Evolutionary conservation across 768 basidiomycete genomes (phyloP), one percentile per base, ranked within the genome.

Genomic region (Xanthoconium stramineum): DNA sequence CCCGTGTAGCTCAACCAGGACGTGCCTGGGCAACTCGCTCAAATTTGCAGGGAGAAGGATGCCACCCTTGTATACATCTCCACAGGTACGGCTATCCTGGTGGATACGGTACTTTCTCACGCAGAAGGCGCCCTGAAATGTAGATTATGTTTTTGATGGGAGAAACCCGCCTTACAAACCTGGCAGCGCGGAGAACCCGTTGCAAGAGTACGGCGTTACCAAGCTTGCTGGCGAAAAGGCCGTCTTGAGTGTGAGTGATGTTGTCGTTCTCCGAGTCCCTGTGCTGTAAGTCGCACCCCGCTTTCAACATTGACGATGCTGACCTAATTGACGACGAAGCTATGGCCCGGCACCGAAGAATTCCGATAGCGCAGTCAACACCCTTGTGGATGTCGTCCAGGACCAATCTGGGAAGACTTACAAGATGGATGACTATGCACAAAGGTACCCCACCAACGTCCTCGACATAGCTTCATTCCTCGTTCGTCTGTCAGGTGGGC

Each of bases 61-160:
- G 92, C 85, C 69, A 85, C 77, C 24, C 75, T 99, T 43, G 79
- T 99, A 44, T 95, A 94, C 74, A 94, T 99, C 61, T 96, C 94
- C 7, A 98, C 94, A 36, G 92, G 89, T 84, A 58, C 42, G 4
- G 46, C 39, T 37, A 13, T 30, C 42, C 29, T 19, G 38, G 35
- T 24, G 44, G 32, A 29, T 36, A 12, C 39, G 29, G 45, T 35
- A 20, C 28, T 37, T 53, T 62, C 53, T 53, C 50, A 64, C 48
- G 43, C 30, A 10, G 44, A 58, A 49, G 24, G 19, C 35, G 3
- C 53, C 59, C 51, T 40, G 44, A 28, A 45, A 50, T 28, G 30
- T 61, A 88, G 94, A 99, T 72, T 98, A 98, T 73, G 94, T 99
- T 15, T 98, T 98, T 66, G 92, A 95, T 60, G 96, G 96, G 2